Evolutionary conservation across 2,329 filamentous ascomycete species (phyloP).

Genomic region (Clarireedia monteithiana): DNA sequence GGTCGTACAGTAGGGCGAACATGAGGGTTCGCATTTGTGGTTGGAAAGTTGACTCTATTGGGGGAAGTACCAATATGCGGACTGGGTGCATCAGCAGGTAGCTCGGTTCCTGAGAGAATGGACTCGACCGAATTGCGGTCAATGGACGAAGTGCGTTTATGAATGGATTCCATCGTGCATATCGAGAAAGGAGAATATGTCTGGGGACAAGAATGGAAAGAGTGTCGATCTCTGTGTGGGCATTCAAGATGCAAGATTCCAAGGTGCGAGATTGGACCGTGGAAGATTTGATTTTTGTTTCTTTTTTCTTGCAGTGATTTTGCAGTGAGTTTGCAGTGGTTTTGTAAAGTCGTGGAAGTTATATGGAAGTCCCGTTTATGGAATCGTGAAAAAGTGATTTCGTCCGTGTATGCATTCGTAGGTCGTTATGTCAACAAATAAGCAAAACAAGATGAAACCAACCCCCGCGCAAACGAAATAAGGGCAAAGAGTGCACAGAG

Average conservation of each 20-base stretch:
- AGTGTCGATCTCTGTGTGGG: constrained; percentile 17
- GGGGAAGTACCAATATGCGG: constrained; percentile 23
- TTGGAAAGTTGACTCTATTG: constrained; percentile 17
- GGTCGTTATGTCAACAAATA: constrained; percentile 23
- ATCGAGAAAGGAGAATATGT: constrained; percentile 13
- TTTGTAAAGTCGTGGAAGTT: constrained; percentile 1
- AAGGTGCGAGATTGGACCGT: neutral
- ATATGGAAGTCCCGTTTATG: neutral
- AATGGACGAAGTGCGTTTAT: constrained; percentile 22
- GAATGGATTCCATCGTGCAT: constrained; percentile 26
- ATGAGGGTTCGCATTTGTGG: constrained; percentile 19
- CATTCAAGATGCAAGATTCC: constrained; percentile 12
- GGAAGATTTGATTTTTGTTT: neutral
- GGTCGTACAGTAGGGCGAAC: constrained; percentile 14
- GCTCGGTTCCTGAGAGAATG: constrained; percentile 25
- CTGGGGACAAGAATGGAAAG: constrained; percentile 16
- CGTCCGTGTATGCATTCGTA: constrained; percentile 10
- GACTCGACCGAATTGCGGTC: constrained; percentile 24
- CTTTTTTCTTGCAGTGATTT: neutral
- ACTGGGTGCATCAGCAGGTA: constrained; percentile 19
- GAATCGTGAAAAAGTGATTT: neutral
- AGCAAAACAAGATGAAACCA: constrained; percentile 9
- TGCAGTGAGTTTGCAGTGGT: neutral
- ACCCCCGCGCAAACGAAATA: neutral
- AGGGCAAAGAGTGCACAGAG: neutral